A percentile compares a stretch with the other conserved stretches of the same genome.
phyloP scores from a whole-genome alignment of 306 rosid genomes.

The Myrica gale region DNA sequence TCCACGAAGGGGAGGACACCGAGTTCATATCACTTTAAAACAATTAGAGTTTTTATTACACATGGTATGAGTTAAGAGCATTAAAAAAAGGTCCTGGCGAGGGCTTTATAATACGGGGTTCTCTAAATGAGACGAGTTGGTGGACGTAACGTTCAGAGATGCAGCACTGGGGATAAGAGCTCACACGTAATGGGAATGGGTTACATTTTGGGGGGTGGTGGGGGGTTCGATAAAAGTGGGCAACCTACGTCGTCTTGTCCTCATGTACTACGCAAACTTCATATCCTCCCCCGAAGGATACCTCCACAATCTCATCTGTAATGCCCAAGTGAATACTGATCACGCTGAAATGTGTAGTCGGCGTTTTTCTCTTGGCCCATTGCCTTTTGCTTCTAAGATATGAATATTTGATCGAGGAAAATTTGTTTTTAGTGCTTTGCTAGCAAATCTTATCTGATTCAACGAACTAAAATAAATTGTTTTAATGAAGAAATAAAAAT shows the following conservation, averaged over 20 bases:
- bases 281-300: constrained; percentile 96
- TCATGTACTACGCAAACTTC: constrained; percentile 93
- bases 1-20: background rate
- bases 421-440: background rate
- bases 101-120: too few species aligned
- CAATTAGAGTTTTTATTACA: background rate
- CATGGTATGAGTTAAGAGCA: background rate
- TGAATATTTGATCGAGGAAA: constrained; percentile 17
- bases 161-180: too few species aligned
- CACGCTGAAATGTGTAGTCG: constrained; percentile 37
- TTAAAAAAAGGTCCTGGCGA: background rate
- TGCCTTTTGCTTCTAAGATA: constrained; percentile 13
- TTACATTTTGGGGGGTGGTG: too few species aligned
- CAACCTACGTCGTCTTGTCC: constrained; percentile 86
- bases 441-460: background rate
- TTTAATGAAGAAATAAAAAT: too few species aligned
- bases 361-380: constrained; percentile 13
- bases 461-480: too few species aligned
- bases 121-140: too few species aligned
- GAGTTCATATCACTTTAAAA: background rate
- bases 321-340: constrained; percentile 88
- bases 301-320: constrained; percentile 92
- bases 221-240: too few species aligned
- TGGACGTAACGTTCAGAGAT: too few species aligned
- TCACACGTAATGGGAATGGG: too few species aligned